Evolutionary conservation across 352 stramenopile genomes (phyloP).

Genomic region (Phytophthora pistaciae): DNA sequence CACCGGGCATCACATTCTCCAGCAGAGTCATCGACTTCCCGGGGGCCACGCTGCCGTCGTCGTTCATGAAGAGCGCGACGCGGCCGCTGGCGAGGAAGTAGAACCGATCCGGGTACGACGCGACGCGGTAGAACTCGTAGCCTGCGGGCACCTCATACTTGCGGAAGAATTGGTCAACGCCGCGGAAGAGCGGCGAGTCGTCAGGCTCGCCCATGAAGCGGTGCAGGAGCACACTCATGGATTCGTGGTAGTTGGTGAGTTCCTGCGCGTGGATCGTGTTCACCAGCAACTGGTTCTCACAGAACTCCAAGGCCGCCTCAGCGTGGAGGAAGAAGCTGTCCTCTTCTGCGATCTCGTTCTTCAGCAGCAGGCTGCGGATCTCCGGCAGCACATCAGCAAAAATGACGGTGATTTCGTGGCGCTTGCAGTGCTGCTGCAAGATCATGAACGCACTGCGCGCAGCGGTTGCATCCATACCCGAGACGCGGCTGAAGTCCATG

Average conservation of each 20-base stretch:
- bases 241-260: constrained; percentile 49
- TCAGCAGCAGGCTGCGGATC: constrained; percentile 66
- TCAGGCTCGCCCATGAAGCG: constrained; percentile 85
- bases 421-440: constrained; percentile 82
- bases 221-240: constrained; percentile 75
- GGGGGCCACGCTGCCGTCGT: constrained; percentile 60
- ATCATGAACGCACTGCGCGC: constrained; percentile 88
- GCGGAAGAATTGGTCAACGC: constrained; percentile 72
- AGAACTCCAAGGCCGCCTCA: constrained; percentile 80
- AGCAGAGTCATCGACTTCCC: constrained; percentile 63
- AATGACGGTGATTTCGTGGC: constrained; percentile 69
- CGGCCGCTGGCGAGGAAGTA: constrained; percentile 82
- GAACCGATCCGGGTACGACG: constrained; percentile 66
- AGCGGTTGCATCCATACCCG: constrained; percentile 90
- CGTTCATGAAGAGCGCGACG: constrained; percentile 83
- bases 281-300: constrained; percentile 72
- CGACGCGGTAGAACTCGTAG: constrained; percentile 82
- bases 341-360: constrained; percentile 83
- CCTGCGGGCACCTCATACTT: constrained; percentile 61
- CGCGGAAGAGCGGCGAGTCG: constrained; percentile 69
- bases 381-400: constrained; percentile 79
- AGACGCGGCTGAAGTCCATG: constrained; percentile 90
- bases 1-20: constrained; percentile 76
- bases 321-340: constrained; percentile 73
- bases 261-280: constrained; percentile 44